phyloP scores from a whole-genome alignment of 2,329 filamentous ascomycete species.

The Botrytis galanthina region DNA sequence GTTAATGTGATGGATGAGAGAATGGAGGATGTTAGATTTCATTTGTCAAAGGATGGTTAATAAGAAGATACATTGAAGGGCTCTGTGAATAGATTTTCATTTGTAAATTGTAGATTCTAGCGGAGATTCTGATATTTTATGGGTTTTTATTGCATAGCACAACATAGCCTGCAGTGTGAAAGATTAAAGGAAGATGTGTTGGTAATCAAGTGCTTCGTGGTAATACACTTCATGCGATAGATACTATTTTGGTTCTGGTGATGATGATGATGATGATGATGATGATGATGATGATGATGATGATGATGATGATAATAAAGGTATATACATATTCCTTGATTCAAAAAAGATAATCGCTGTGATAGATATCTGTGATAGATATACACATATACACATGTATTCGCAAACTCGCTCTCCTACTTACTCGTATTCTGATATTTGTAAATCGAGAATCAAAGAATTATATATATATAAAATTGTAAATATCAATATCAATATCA shows the following conservation, averaged over 20 bases:
- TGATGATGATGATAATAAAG: too few species aligned
- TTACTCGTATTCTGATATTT: not conserved
- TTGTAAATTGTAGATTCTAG: not conserved
- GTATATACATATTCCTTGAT: too few species aligned
- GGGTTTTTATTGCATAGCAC: not conserved
- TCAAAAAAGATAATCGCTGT: fast-evolving
- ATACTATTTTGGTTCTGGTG: not conserved
- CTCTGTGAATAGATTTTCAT: not conserved
- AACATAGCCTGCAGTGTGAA: not conserved
- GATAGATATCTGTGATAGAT: too few species aligned
- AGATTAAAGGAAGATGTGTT: not conserved
- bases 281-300: too few species aligned
- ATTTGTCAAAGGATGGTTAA: conserved; percentile 10
- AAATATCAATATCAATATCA: too few species aligned
- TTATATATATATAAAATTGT: too few species aligned
- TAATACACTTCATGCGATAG: not conserved
- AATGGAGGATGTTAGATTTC: not conserved
- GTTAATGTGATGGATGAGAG: not conserved
- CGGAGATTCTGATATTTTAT: not conserved
- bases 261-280: too few species aligned
- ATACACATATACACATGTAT: too few species aligned
- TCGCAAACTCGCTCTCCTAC: not conserved
- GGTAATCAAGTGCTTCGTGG: not conserved
- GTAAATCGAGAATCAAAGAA: not conserved
- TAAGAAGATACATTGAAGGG: not conserved